phyloP scores from a whole-genome alignment of 345 rosid genomes.

The Kernera saxatilis region DNA sequence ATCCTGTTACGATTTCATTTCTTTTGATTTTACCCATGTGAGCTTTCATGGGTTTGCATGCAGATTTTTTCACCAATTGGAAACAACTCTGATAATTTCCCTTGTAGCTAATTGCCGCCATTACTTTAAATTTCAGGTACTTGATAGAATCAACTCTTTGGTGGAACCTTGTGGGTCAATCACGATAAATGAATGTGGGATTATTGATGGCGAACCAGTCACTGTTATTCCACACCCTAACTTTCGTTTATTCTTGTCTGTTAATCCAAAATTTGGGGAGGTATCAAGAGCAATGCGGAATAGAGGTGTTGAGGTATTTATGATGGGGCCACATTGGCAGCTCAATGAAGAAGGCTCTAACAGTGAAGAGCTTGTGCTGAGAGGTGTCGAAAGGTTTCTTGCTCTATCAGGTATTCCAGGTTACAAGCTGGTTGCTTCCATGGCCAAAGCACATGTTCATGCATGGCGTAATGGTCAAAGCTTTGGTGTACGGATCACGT shows the following conservation, averaged over 20 bases:
- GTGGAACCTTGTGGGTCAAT: conserved; percentile 87
- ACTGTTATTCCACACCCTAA: conserved; percentile 75
- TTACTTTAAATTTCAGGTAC: conserved; percentile 50
- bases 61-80: neutral
- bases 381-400: conserved; percentile 67
- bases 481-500: conserved; percentile 47
- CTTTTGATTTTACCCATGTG: conserved; percentile 1
- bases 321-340: conserved; percentile 93
- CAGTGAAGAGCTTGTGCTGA: conserved; percentile 45
- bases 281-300: conserved; percentile 97
- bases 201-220: conserved; percentile 77
- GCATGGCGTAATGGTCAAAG: conserved; percentile 53
- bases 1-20: neutral
- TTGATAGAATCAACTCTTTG: conserved; percentile 95
- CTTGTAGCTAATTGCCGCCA: conserved; percentile 1
- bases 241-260: conserved; percentile 82
- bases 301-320: conserved; percentile 89
- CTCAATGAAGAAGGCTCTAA: conserved; percentile 39
- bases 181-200: conserved; percentile 85
- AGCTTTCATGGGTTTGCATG: neutral
- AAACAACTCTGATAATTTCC: neutral
- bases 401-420: conserved; percentile 71
- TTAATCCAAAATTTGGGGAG: conserved; percentile 84
- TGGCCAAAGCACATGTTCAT: conserved; percentile 83
- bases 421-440: conserved; percentile 52